Percentiles rank a stretch among this genome's conserved stretches.
phyloP scores from a whole-genome alignment of 169 alveolate species.

The Plasmodium coatneyi region DNA sequence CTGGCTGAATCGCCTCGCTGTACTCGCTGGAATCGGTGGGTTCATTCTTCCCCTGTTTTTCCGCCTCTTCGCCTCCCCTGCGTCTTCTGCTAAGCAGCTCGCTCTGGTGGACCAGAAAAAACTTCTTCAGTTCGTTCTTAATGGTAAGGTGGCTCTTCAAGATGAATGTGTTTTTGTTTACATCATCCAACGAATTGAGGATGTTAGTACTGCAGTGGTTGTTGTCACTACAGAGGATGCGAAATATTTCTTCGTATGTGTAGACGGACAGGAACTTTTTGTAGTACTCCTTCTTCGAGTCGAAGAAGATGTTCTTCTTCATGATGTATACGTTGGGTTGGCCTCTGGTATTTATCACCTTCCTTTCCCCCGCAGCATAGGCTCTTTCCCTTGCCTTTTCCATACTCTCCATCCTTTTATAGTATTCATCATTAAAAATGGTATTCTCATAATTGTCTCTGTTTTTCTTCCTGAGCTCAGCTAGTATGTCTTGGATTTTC shows the following conservation, averaged over 20 bases:
- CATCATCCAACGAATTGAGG: conserved; percentile 8
- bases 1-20: neutral
- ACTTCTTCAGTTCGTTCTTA: conserved; percentile 43
- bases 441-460: conserved; percentile 19
- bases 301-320: conserved; percentile 64
- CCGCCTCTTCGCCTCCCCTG: neutral
- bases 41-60: neutral
- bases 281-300: conserved; percentile 47
- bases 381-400: neutral
- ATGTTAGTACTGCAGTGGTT: conserved; percentile 1
- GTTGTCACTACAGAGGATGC: conserved; percentile 16
- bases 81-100: neutral
- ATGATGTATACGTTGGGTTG: neutral
- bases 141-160: conserved; percentile 23
- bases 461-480: conserved; percentile 2
- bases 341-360: neutral
- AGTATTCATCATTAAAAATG: conserved; percentile 27
- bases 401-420: neutral
- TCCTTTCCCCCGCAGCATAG: neutral
- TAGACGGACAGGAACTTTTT: conserved; percentile 40
- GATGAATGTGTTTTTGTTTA: conserved; percentile 26
- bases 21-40: neutral
- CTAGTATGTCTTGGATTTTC: conserved; percentile 11
- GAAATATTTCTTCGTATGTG: conserved; percentile 51
- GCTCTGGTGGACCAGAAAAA: conserved; percentile 17